phyloP scores from a whole-genome alignment of 371 early-diverging fungal species.

The Lichtheimia ornata region DNA sequence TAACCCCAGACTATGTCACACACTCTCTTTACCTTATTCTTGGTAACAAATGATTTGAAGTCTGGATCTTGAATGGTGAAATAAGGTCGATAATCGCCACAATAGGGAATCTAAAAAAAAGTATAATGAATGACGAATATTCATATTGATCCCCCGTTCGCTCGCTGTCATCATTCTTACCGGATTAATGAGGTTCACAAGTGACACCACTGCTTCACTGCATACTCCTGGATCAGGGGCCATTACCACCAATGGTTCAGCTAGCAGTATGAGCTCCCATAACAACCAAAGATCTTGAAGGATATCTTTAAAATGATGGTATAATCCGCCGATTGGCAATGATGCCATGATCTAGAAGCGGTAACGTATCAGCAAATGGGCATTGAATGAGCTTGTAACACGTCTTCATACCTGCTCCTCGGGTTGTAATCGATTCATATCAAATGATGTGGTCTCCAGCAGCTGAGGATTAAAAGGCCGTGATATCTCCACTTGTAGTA shows the following conservation, averaged over 20 bases:
- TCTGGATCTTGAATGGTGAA: slow-evolving; percentile 96
- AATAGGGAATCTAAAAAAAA: slow-evolving; percentile 76
- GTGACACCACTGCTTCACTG: slow-evolving; percentile 79
- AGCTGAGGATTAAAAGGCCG: slow-evolving; percentile 78
- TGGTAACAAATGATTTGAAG: slow-evolving; percentile 72
- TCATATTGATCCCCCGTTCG: background rate
- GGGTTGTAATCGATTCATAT: slow-evolving; percentile 67
- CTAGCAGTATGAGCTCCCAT: slow-evolving; percentile 95
- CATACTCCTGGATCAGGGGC: slow-evolving; percentile 87
- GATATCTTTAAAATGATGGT: slow-evolving; percentile 77
- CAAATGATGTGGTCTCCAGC: slow-evolving; percentile 75
- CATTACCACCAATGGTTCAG: slow-evolving; percentile 89
- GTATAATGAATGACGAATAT: background rate
- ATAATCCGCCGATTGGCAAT: slow-evolving; percentile 68
- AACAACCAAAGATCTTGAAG: slow-evolving; percentile 85
- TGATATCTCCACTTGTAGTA: slow-evolving; percentile 76
- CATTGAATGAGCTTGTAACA: background rate
- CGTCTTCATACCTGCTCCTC: slow-evolving; percentile 55
- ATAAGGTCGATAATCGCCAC: slow-evolving; percentile 95
- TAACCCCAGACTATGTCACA: background rate
- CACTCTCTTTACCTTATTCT: slow-evolving; percentile 51
- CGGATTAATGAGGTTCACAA: slow-evolving; percentile 93
- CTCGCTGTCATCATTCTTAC: slow-evolving; percentile 46
- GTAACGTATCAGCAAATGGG: background rate
- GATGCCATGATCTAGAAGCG: slow-evolving; percentile 65